A percentile compares a stretch with the other conserved stretches of the same genome.
phyloP scores from a whole-genome alignment of 371 early-diverging fungal genomes.

The Rhizopus sp. region DNA sequence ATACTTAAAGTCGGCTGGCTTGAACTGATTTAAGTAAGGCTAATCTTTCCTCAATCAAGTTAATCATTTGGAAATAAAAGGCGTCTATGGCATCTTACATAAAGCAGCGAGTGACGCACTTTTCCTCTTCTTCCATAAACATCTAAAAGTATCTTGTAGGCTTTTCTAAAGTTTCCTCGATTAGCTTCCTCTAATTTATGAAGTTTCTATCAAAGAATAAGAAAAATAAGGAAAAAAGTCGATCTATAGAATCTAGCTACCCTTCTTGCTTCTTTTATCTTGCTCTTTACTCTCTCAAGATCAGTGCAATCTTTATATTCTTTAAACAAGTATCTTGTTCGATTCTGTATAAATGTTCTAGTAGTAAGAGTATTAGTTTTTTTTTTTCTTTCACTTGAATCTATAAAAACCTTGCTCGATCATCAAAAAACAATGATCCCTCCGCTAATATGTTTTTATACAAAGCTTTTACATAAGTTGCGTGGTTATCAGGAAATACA shows the following conservation, averaged over 20 bases:
- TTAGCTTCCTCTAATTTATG: slow-evolving; percentile 43
- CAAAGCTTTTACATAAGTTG: slow-evolving; percentile 31
- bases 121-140: slow-evolving; percentile 49
- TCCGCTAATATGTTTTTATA: slow-evolving; percentile 41
- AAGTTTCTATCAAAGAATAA: slow-evolving; percentile 19
- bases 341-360: slow-evolving; percentile 38
- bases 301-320: slow-evolving; percentile 38
- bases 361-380: neutral
- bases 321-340: slow-evolving; percentile 27
- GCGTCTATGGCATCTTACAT: slow-evolving; percentile 21
- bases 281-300: slow-evolving; percentile 32
- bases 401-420: slow-evolving; percentile 38
- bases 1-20: slow-evolving; percentile 14
- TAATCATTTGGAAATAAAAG: neutral
- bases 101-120: slow-evolving; percentile 30
- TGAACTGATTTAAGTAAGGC: slow-evolving; percentile 33
- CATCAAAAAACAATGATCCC: slow-evolving; percentile 43
- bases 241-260: slow-evolving; percentile 10
- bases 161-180: slow-evolving; percentile 29
- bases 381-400: neutral
- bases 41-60: slow-evolving; percentile 2
- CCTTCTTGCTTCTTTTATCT: slow-evolving; percentile 40
- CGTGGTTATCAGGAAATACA: slow-evolving; percentile 21
- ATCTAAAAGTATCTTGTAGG: slow-evolving; percentile 33
- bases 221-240: neutral